Percentiles rank a stretch among this genome's conserved stretches.
Evolutionary conservation across 148 eudicot genomes (phyloP).

Genomic region (Salicornia ramosissima): DNA sequence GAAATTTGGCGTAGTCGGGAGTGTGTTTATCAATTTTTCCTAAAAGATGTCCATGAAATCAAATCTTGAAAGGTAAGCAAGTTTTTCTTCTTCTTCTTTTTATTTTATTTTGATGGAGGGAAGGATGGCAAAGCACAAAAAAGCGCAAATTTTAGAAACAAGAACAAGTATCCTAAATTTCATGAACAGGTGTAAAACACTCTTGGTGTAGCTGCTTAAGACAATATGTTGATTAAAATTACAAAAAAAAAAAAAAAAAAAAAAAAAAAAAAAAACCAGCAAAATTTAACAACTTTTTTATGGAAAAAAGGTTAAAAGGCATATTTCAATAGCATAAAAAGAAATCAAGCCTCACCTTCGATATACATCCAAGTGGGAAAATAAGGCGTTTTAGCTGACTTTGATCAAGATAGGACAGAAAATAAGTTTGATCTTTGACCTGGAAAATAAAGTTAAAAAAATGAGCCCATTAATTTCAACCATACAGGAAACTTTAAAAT

Average conservation of each 20-base stretch:
- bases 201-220: background rate
- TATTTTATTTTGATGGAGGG: too few species aligned
- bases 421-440: conserved; percentile 99
- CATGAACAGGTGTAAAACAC: too few species aligned
- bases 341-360: conserved; percentile 51
- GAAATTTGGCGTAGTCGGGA: too few species aligned
- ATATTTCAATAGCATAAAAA: background rate
- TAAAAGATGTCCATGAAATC: too few species aligned
- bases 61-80: too few species aligned
- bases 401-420: conserved; percentile 91
- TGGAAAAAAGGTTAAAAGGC: background rate
- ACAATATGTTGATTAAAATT: background rate
- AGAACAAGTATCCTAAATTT: too few species aligned
- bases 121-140: too few species aligned
- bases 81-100: too few species aligned
- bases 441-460: conserved; percentile 28
- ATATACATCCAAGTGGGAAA: conserved; percentile 77
- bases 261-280: too few species aligned
- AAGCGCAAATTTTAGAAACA: too few species aligned
- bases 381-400: conserved; percentile 73
- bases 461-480: background rate
- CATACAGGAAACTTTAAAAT: background rate
- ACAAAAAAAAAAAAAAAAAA: too few species aligned
- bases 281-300: background rate
- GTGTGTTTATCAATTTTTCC: too few species aligned